These are phyloP conservation scores for Datisca glomerata DNA, from an alignment of 306 rosid species.

Conservation along the genomic window DNA sequence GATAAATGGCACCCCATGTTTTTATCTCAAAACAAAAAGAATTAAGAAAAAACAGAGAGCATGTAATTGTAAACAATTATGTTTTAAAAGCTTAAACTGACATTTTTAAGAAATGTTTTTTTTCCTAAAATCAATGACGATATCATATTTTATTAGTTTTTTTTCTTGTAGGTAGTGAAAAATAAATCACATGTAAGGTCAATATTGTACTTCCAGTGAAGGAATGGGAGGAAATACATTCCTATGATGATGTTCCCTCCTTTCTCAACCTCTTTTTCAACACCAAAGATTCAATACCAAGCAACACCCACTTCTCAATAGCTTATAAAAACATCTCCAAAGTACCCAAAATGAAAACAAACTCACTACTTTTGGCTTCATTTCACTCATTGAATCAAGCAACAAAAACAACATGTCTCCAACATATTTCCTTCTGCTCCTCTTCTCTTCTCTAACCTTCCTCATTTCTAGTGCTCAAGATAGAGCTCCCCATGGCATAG, in stretches of 20 bases:
- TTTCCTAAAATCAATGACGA: too few relatives aligned
- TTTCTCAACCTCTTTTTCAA: conserved; percentile 23
- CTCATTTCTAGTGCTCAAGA: conserved; percentile 42
- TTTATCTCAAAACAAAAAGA: too few relatives aligned
- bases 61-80: too few relatives aligned
- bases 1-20: too few relatives aligned
- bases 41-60: too few relatives aligned
- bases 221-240: conserved; percentile 11
- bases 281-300: conserved; percentile 42
- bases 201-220: conserved; percentile 7
- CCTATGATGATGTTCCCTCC: conserved; percentile 54
- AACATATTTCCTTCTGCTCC: conserved; percentile 22
- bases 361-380: conserved; percentile 17
- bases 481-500: conserved; percentile 85
- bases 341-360: conserved; percentile 15
- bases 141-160: too few relatives aligned
- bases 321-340: conserved; percentile 46
- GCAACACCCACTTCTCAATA: conserved; percentile 36
- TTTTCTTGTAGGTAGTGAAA: too few relatives aligned
- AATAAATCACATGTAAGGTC: too few relatives aligned
- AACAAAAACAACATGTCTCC: conserved; percentile 22
- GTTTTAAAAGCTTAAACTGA: too few relatives aligned
- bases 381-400: conserved; percentile 2
- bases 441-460: conserved; percentile 30
- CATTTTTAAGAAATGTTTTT: too few relatives aligned